Percentiles rank a stretch among this genome's conserved stretches.
Evolutionary conservation across 345 rosid species (phyloP).

Genomic region (Lepidium aucheri): DNA sequence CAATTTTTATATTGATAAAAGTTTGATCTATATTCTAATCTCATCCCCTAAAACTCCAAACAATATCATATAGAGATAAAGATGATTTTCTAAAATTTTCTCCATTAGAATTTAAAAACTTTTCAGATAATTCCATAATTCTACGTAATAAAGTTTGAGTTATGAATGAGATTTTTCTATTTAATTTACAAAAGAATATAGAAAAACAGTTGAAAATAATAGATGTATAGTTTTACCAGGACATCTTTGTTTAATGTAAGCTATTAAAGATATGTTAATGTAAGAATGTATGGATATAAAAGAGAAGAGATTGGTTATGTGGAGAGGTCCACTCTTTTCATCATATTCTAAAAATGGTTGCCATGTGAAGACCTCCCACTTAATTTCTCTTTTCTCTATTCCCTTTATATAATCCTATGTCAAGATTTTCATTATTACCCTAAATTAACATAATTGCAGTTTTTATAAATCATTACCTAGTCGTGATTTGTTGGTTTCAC

Average conservation of each 20-base stretch:
- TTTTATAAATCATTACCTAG: slow-evolving; percentile 2
- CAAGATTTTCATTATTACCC: slow-evolving; percentile 1
- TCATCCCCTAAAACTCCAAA: too few relatives aligned
- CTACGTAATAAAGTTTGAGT: too few relatives aligned
- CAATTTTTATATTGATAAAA: too few relatives aligned
- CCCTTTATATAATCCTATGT: slow-evolving; percentile 9
- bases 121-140: too few relatives aligned
- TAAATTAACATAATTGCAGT: slow-evolving; percentile 17
- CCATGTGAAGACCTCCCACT: slow-evolving; percentile 24
- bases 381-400: background rate
- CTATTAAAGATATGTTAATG: background rate
- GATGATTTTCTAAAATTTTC: too few relatives aligned
- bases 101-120: too few relatives aligned
- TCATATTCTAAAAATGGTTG: slow-evolving; percentile 20
- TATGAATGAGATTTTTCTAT: too few relatives aligned
- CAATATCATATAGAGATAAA: too few relatives aligned
- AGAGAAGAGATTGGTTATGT: slow-evolving; percentile 3
- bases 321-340: slow-evolving; percentile 18
- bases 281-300: background rate
- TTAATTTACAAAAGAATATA: too few relatives aligned
- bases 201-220: too few relatives aligned
- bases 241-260: background rate
- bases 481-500: slow-evolving; percentile 9
- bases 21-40: too few relatives aligned
- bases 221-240: background rate